These are phyloP conservation scores for Neurospora tetraspora DNA, from an alignment of 495 filamentous ascomycete genomes.

Conservation along the genomic window DNA sequence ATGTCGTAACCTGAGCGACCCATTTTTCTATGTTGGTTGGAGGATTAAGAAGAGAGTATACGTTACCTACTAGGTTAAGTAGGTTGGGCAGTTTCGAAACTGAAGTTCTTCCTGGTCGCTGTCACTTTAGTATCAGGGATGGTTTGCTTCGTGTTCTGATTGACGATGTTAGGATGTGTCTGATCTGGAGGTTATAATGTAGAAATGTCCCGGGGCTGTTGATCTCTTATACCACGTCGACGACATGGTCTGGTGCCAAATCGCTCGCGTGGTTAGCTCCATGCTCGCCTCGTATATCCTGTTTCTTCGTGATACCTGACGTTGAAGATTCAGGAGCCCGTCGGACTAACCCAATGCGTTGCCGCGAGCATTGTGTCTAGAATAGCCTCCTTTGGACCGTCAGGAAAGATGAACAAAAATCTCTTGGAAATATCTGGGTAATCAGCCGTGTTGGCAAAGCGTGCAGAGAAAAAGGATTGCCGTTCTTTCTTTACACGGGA, in stretches of 20 bases:
- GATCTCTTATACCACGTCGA: not conserved
- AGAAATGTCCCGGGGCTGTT: not conserved
- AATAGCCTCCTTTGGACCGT: not conserved
- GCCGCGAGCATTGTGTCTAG: not conserved
- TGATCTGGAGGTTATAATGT: not conserved
- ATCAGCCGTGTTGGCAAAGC: not conserved
- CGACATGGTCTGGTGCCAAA: not conserved
- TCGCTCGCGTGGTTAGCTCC: not conserved
- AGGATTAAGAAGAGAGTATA: not conserved
- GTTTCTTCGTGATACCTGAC: not conserved
- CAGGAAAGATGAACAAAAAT: not conserved
- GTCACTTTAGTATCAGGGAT: not conserved
- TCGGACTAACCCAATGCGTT: not conserved
- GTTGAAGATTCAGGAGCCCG: not conserved
- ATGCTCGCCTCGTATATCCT: not conserved
- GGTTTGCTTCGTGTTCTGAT: not conserved
- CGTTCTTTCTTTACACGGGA: not conserved
- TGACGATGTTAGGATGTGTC: not conserved
- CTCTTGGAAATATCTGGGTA: not conserved
- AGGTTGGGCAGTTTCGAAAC: not conserved
- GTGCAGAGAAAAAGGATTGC: not conserved
- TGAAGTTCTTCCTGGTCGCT: not conserved
- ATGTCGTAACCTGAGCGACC: not conserved
- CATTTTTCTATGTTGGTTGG: not conserved
- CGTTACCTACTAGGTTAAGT: not conserved